Conservation (phyloP, 2,329 filamentous ascomycete genomes). For the Ceratocystis destructans region DNA sequence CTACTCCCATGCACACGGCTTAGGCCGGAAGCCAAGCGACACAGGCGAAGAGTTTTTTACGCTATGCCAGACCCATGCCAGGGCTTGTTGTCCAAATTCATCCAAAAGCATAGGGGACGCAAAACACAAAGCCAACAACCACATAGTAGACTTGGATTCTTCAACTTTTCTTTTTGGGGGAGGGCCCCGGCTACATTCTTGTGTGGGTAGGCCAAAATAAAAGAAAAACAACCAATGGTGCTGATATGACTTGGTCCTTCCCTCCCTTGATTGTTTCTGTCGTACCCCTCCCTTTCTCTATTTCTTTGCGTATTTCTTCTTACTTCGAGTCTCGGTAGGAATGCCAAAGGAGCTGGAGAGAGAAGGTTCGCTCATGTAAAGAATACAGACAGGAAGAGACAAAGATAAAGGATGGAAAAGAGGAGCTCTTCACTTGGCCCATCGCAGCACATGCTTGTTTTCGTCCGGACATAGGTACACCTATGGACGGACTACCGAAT, state of each 20-base stretch:
- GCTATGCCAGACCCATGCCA: not conserved
- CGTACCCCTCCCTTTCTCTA: not conserved
- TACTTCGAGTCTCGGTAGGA: not conserved
- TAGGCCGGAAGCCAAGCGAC: not conserved
- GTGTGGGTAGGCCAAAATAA: not conserved
- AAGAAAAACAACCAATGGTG: not conserved
- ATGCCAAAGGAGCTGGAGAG: not conserved
- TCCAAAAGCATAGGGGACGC: not conserved
- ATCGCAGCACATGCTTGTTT: not conserved
- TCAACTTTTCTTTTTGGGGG: not conserved
- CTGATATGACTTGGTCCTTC: too few species aligned
- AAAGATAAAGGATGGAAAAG: too few species aligned
- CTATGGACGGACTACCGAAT: not conserved
- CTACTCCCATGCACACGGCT: not conserved
- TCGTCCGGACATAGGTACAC: not conserved
- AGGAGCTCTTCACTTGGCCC: not conserved
- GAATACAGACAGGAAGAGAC: too few species aligned
- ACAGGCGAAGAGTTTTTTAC: not conserved
- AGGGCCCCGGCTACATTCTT: too few species aligned
- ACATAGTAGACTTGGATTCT: not conserved
- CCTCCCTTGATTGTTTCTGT: conserved; percentile 2
- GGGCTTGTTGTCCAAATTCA: not conserved
- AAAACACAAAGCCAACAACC: not conserved
- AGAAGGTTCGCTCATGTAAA: not conserved
- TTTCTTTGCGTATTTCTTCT: not conserved